Percentiles rank a stretch among this genome's conserved stretches.
These are phyloP conservation scores for Hyphopichia khmerensis DNA, from an alignment of 1,139 yeast genomes.

Conservation along the genomic window DNA sequence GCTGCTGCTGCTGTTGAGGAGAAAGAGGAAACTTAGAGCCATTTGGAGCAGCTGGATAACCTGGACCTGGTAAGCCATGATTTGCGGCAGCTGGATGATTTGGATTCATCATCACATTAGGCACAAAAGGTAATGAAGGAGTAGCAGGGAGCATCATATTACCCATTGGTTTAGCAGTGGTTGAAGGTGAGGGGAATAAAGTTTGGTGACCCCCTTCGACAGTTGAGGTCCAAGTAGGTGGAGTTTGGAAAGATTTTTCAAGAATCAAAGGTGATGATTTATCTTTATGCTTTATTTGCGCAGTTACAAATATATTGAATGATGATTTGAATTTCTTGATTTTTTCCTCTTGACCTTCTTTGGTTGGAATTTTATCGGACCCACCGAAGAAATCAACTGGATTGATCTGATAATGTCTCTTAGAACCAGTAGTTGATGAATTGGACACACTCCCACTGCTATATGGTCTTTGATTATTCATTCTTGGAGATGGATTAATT, in stretches of 20 bases:
- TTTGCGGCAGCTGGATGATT: conserved; percentile 4
- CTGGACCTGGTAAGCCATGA: conserved; percentile 10
- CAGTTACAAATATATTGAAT: conserved; percentile 59
- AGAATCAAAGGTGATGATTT: conserved; percentile 25
- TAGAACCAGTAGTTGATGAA: conserved; percentile 13
- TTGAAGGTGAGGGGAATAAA: conserved; percentile 36
- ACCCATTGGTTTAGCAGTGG: conserved; percentile 14
- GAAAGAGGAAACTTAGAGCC: conserved; percentile 20
- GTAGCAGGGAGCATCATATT: conserved; percentile 15
- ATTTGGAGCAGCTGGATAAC: conserved; percentile 12
- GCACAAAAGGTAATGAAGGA: conserved; percentile 27
- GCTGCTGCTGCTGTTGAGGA: conserved; percentile 27
- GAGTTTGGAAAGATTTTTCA: conserved; percentile 69
- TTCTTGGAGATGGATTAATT: conserved; percentile 35
- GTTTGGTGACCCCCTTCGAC: conserved; percentile 52
- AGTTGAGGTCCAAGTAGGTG: conserved; percentile 78
- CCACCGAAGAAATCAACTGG: conserved; percentile 53
- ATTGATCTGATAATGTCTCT: conserved; percentile 42
- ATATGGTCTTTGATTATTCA: conserved; percentile 33
- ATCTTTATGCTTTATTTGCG: conserved; percentile 34
- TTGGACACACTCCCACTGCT: conserved; percentile 15
- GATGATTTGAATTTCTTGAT: conserved; percentile 38
- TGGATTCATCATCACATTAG: conserved; percentile 6
- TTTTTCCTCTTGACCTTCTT: conserved; percentile 37
- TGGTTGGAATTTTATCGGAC: conserved; percentile 45